Evolutionary conservation across 129 eudicot genomes (phyloP).

Genomic region (Artemisia tridentata): DNA sequence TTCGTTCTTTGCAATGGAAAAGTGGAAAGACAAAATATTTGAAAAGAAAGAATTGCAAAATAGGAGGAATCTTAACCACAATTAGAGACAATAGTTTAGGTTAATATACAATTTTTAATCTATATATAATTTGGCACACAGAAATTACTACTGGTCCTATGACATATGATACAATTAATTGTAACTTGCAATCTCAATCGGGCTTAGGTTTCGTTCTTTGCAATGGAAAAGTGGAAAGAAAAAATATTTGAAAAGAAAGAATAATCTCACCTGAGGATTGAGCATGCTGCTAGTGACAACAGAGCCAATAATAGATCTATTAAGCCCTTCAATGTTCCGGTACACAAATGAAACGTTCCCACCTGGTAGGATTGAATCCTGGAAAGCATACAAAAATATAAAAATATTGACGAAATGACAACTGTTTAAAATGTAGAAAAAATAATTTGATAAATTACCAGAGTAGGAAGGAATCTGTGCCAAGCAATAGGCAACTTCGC

Average conservation of each 20-base stretch:
- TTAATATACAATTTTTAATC: background rate
- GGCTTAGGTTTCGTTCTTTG: background rate
- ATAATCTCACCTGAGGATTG: slow-evolving; percentile 74
- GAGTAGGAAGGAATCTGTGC: slow-evolving; percentile 80
- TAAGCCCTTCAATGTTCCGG: slow-evolving; percentile 77
- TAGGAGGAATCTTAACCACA: background rate
- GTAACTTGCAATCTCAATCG: background rate
- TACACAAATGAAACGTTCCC: slow-evolving; percentile 87
- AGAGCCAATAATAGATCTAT: slow-evolving; percentile 80
- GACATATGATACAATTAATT: background rate
- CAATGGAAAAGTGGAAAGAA: background rate
- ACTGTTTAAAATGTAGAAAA: background rate
- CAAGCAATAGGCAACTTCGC: slow-evolving; percentile 52
- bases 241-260: background rate
- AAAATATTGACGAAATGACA: background rate
- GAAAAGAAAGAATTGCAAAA: background rate
- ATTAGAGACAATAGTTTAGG: background rate
- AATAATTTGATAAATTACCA: slow-evolving; percentile 36
- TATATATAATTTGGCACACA: background rate
- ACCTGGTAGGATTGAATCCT: slow-evolving; percentile 95
- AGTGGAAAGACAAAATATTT: background rate
- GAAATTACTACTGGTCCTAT: background rate
- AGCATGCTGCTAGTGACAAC: slow-evolving; percentile 88
- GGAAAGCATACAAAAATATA: slow-evolving; percentile 25
- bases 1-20: too few species aligned